Percentiles rank a stretch among this genome's conserved stretches.
These are phyloP conservation scores for Pseudomicrostroma phylloplanum DNA, from an alignment of 1,284 basidiomycete genomes.

Conservation along the genomic window DNA sequence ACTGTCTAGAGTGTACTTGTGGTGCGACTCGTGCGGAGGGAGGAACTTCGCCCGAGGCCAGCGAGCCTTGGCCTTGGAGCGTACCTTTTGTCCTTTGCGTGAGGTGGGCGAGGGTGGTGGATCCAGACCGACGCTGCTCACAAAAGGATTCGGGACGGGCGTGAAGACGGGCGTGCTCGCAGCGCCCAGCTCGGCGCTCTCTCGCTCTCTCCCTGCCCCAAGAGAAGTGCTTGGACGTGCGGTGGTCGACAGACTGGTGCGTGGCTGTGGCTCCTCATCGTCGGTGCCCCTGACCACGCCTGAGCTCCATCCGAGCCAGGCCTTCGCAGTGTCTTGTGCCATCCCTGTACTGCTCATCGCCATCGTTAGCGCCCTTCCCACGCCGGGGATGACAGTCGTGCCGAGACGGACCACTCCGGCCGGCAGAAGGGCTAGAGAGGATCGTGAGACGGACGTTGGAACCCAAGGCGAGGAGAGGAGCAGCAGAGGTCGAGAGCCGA, in stretches of 20 bases:
- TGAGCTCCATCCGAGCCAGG: neutral
- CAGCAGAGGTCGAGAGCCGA: neutral
- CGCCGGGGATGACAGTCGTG: neutral
- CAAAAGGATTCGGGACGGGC: neutral
- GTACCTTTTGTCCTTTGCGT: neutral
- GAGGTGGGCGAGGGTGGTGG: neutral
- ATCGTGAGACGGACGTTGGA: neutral
- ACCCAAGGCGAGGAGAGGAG: constrained; percentile 4
- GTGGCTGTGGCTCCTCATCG: neutral
- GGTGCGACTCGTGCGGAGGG: constrained; percentile 2
- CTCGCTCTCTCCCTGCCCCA: neutral
- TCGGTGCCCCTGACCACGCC: neutral
- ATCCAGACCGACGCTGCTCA: neutral
- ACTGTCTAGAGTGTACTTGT: neutral
- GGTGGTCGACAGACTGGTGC: neutral
- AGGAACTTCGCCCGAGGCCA: neutral
- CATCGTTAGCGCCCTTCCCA: neutral
- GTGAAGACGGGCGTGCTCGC: constrained; percentile 1
- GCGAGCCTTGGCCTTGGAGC: neutral
- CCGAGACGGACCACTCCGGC: neutral
- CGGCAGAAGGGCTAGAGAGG: neutral
- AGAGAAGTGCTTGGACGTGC: neutral
- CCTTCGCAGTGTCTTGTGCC: neutral
- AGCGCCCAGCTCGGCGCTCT: neutral
- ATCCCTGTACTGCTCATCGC: neutral